Conservation (phyloP, 495 filamentous ascomycete genomes). For the Astrothelium subdiscretum region DNA sequence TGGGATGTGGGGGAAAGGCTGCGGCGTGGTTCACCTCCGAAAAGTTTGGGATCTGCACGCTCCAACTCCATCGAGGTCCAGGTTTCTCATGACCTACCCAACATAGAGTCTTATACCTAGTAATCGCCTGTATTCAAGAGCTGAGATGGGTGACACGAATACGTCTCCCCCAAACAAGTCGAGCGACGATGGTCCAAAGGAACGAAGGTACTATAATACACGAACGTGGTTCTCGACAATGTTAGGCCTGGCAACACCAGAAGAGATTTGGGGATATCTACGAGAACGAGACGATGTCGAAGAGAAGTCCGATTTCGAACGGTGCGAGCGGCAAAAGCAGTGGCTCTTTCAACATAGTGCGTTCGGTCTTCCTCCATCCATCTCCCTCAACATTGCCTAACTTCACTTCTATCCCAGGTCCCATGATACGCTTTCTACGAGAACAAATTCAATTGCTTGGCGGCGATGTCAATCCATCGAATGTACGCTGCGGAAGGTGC, state of each 20-base stretch:
- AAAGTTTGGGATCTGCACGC: too few relatives aligned
- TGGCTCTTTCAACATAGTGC: slow-evolving; percentile 65
- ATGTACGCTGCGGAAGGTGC: slow-evolving; percentile 75
- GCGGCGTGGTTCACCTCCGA: not conserved
- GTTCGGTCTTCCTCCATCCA: slow-evolving; percentile 8
- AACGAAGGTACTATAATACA: slow-evolving; percentile 15
- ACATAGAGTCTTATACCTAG: too few relatives aligned
- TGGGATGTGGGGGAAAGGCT: not conserved
- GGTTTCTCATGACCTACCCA: too few relatives aligned
- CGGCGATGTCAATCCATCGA: slow-evolving; percentile 45
- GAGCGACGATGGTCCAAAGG: not conserved
- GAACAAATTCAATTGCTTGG: slow-evolving; percentile 67
- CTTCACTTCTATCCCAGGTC: slow-evolving; percentile 37
- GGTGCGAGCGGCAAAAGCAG: slow-evolving; percentile 66
- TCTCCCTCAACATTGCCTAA: not conserved
- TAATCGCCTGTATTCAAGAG: not conserved
- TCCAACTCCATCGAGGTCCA: too few relatives aligned
- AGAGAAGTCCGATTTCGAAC: slow-evolving; percentile 59
- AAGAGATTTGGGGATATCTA: slow-evolving; percentile 60
- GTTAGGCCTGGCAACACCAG: slow-evolving; percentile 53
- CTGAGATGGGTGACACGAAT: not conserved
- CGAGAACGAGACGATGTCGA: slow-evolving; percentile 52
- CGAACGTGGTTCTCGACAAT: slow-evolving; percentile 69
- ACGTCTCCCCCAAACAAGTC: not conserved
- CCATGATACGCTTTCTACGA: slow-evolving; percentile 71